These are phyloP conservation scores for Boletus pseudopeckii DNA, from an alignment of 768 basidiomycete genomes.

Conservation along the genomic window DNA sequence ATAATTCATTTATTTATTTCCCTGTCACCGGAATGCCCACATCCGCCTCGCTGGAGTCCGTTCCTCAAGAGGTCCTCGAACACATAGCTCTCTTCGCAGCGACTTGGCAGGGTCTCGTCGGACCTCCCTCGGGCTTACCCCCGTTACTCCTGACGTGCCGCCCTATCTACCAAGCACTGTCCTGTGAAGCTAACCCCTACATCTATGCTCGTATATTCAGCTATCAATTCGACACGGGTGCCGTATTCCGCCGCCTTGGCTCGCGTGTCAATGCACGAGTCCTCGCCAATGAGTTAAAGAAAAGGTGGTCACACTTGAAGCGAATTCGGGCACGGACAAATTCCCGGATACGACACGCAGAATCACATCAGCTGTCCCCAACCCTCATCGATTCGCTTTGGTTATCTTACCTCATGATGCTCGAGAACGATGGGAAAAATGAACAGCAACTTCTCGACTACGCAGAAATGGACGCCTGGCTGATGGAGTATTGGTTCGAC, in stretches of 20 bases:
- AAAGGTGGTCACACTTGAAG: conserved; percentile 56
- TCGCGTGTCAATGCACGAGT: conserved; percentile 35
- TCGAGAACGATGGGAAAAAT: conserved; percentile 79
- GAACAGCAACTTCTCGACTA: conserved; percentile 67
- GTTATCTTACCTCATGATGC: conserved; percentile 70
- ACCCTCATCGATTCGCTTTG: conserved; percentile 48
- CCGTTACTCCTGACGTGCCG: conserved; percentile 53
- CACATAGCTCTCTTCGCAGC: conserved; percentile 69
- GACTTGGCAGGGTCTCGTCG: conserved; percentile 43
- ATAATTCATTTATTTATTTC: no score
- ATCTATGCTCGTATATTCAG: conserved; percentile 72
- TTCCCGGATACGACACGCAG: conserved; percentile 17
- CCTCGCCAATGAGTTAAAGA: conserved; percentile 61
- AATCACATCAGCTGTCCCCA: conserved; percentile 22
- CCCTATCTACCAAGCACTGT: conserved; percentile 47
- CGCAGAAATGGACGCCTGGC: conserved; percentile 59
- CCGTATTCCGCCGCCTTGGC: conserved; percentile 50
- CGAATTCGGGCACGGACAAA: conserved; percentile 45
- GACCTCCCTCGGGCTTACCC: conserved; percentile 59
- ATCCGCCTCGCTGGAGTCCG: conserved; percentile 36
- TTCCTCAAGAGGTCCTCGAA: conserved; percentile 79
- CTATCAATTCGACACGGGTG: conserved; percentile 60
- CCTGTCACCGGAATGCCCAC: conserved; percentile 8
- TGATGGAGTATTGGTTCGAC: conserved; percentile 66
- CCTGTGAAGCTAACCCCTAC: conserved; percentile 53